Base-by-base conservation (phyloP, 2,329 filamentous ascomycete species). In the Penicillium sp. region DNA sequence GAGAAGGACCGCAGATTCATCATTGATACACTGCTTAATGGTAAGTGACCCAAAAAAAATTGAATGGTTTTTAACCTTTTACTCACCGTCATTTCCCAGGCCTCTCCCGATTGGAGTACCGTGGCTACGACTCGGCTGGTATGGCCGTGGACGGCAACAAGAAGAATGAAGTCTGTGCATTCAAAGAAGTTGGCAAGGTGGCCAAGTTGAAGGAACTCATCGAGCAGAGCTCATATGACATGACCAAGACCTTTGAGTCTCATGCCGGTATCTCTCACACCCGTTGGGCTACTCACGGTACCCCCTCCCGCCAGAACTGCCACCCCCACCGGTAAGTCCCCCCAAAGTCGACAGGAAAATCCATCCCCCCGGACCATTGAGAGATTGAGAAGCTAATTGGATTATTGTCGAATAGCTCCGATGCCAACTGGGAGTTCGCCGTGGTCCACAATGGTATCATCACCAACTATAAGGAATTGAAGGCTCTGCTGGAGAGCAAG, bases 391-490 rank as follows among this genome's bases (percentile, higher is more conserved):
- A 10, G 27, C 42, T 57, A 27, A 54, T 40, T 42, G 21, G 21
- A 47, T 46, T n/a, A 61, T 23, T 29, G 15, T 38, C 17, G 19
- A 10, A 55, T 66, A 95, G 93, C 79, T 97, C 93, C 66, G 94
- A 99, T 78, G 86, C 89, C 70, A 90, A 82, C 72, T 99, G 93
- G 92, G 90, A 99, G 81, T 99, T 99, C 78, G 85, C 91, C 66
- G 88, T 99, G 70, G 94, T 97, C 61, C 94, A 99, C 89, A 99
- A 99, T 81, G 94, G 94, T 75, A 99, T 99, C 84, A 99, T 99
- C 80, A 99, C 94, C 82, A 99, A 99, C 86, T 99, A 99, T 87
- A 99, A 99, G 85, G 94, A 99, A 82, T 83, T 99, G 71, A 96
- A 93, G 87, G 91, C 89, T 62, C 87, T 99, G 64, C 85, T 99